A percentile compares a stretch with the other conserved stretches of the same genome.
These are phyloP conservation scores for Lathyrus aphaca DNA, from an alignment of 306 rosid species.

Conservation along the genomic window DNA sequence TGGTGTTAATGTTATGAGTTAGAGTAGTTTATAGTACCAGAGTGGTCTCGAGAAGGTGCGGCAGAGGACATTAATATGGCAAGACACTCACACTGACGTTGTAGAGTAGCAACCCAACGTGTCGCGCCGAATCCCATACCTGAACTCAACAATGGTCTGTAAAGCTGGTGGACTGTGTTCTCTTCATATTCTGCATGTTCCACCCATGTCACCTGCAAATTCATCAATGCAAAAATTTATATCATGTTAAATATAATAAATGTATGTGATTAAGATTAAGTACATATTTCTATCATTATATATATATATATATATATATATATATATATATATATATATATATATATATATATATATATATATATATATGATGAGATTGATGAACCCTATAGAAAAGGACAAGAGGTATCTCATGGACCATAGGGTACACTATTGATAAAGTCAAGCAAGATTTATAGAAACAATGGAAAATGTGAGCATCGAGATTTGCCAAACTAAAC, in stretches of 20 bases:
- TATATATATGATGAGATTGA: neutral
- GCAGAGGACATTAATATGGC: constrained; percentile 86
- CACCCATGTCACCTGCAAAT: constrained; percentile 89
- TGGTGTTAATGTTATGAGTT: neutral
- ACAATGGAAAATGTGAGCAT: constrained; percentile 43
- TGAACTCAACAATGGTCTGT: constrained; percentile 72
- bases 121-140: constrained; percentile 92
- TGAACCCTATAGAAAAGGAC: constrained; percentile 26
- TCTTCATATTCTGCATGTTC: constrained; percentile 95
- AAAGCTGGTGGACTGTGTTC: constrained; percentile 78
- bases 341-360: too few relatives aligned
- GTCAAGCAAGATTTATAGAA: constrained; percentile 46
- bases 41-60: constrained; percentile 66
- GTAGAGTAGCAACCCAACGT: constrained; percentile 90
- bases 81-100: constrained; percentile 90
- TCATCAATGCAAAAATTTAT: constrained; percentile 12
- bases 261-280: neutral
- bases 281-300: neutral
- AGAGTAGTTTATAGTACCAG: constrained; percentile 47
- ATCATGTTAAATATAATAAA: neutral
- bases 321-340: too few relatives aligned
- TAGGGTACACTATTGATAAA: constrained; percentile 35
- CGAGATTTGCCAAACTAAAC: constrained; percentile 54
- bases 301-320: too few relatives aligned
- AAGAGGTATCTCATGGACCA: constrained; percentile 47